Conservation (phyloP, 768 basidiomycete species). For the Lyophyllum shimeji region DNA sequence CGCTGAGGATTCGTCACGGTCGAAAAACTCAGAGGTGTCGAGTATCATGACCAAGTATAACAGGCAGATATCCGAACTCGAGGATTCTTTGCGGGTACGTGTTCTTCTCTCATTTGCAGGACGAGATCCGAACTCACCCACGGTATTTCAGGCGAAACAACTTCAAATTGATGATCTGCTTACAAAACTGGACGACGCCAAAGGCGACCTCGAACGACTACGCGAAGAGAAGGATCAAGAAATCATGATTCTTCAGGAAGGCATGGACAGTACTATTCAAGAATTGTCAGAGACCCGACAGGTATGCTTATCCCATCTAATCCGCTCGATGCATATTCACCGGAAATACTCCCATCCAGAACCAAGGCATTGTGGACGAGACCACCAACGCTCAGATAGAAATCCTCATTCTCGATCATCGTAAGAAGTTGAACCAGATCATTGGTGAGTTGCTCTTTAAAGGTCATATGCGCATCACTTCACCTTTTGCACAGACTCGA, state of each 20-base stretch:
- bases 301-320: conserved; percentile 39
- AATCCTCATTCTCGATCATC: conserved; percentile 91
- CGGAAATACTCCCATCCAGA: conserved; percentile 44
- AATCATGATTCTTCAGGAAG: conserved; percentile 91
- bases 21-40: conserved; percentile 93
- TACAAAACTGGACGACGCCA: conserved; percentile 71
- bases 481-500: conserved; percentile 69
- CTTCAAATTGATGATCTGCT: conserved; percentile 94
- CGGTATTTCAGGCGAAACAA: conserved; percentile 75
- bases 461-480: conserved; percentile 6
- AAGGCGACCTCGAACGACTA: conserved; percentile 74
- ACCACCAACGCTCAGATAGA: conserved; percentile 98
- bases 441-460: conserved; percentile 58
- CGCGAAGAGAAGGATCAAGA: conserved; percentile 98
- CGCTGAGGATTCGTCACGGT: conserved; percentile 89
- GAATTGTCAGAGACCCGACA: conserved; percentile 85
- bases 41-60: conserved; percentile 90
- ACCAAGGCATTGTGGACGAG: conserved; percentile 80
- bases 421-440: conserved; percentile 97
- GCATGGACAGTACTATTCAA: conserved; percentile 90
- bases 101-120: conserved; percentile 1
- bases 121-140: neutral
- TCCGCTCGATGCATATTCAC: conserved; percentile 1
- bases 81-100: conserved; percentile 87
- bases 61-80: conserved; percentile 93